Base-by-base conservation (phyloP, 1,284 basidiomycete genomes). In the Phaffia rhodozyma region DNA sequence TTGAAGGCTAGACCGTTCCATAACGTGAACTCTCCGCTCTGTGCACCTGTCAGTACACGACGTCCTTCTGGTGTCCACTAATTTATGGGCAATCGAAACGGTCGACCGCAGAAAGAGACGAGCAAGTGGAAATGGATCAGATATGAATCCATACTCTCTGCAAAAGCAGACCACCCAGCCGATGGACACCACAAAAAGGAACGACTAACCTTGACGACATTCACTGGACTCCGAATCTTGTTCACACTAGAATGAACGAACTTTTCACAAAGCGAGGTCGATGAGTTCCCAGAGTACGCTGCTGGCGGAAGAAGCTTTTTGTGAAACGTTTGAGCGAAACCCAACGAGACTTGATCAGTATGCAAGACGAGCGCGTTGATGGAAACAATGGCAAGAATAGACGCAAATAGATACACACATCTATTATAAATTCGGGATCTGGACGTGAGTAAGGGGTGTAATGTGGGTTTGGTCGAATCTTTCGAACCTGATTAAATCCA, bases 1-100 rank as follows among this genome's bases (percentile, higher is more conserved):
- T 98, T 97, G 84, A 97, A 98, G 0, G 94, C 97, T 38, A 96
- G 80, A 23, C 93, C 94, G 72, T 98, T 98, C 94, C 96, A 98
- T 5, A 98, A 82, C 0, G 94, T 97, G 76, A 98, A 97, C 76
- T 98, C 94, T 62, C 96, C 96, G 69, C 88, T 91, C 32, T 92
- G 92, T 21, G 92, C 93, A 29, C 94, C 94, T 0, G 96, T 98
- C 54, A 98, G 78, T 32, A 97, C 80, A 5, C 94, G 84, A 29
- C 94, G 82, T 53, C 86, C 91, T 76, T 97, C 94, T 0, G 94
- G 94, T 34, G 92, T 97, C 91, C 93, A 98, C 89, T 94, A 69
- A 5, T 5, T 4, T 9, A 34, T 9, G 32, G 9, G 9, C 32
- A 34, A 34, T 9, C 52, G 65, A 50, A n/a, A 9, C 32, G 9